A percentile compares a stretch with the other conserved stretches of the same genome.
phyloP scores from a whole-genome alignment of 306 rosid species.

The Pachyrhizus erosus region DNA sequence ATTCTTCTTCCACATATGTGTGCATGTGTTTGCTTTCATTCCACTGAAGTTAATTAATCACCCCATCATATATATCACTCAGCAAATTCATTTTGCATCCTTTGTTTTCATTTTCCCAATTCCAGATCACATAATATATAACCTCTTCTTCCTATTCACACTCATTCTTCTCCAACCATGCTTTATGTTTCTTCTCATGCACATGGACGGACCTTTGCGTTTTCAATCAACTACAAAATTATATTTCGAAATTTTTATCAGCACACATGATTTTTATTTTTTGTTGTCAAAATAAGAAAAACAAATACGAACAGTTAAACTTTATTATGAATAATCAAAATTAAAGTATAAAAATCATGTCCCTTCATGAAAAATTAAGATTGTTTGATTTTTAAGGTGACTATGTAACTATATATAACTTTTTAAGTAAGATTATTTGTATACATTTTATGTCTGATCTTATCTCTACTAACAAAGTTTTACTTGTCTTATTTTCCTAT shows the following conservation, averaged over 20 bases:
- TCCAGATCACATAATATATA: background rate
- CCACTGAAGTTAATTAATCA: too few relatives aligned
- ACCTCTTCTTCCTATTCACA: background rate
- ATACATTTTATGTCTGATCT: background rate
- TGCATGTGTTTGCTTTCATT: too few relatives aligned
- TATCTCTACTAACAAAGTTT: background rate
- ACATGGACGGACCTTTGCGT: background rate
- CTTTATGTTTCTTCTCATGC: background rate
- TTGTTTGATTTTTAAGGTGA: background rate
- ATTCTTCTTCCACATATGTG: too few relatives aligned
- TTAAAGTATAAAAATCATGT: background rate
- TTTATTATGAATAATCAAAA: background rate
- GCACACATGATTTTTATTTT: too few relatives aligned
- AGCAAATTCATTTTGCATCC: too few relatives aligned
- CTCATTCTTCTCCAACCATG: background rate
- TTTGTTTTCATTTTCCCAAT: too few relatives aligned
- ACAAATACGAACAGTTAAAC: background rate
- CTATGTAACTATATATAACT: background rate
- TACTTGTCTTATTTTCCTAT: background rate
- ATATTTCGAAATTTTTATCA: too few relatives aligned
- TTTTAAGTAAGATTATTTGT: background rate
- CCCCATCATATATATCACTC: too few relatives aligned
- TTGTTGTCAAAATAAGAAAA: too few relatives aligned
- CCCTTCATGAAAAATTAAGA: background rate
- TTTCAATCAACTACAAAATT: too few relatives aligned